Evolutionary conservation across 192 early-diverging fungal species (phyloP).

Genomic region (Umbelopsis vinacea): DNA sequence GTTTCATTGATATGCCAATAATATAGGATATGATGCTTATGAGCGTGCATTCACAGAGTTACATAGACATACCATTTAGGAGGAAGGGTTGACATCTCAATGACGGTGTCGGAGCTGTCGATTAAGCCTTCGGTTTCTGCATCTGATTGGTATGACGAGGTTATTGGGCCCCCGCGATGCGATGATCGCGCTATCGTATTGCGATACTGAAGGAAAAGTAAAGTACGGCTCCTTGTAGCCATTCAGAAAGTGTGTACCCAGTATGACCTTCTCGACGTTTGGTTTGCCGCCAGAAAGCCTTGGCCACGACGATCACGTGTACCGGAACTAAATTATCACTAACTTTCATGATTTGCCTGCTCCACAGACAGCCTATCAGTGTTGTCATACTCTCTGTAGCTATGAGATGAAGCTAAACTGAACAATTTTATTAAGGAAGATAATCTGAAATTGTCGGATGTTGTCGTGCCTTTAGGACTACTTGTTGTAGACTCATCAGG

Average conservation of each 20-base stretch:
- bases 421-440: too few relatives aligned
- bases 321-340: too few relatives aligned
- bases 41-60: not conserved
- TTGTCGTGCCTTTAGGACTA: too few relatives aligned
- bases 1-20: not conserved
- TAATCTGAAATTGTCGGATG: too few relatives aligned
- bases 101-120: slow-evolving; percentile 79
- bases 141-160: slow-evolving; percentile 31
- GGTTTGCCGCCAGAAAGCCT: too few relatives aligned
- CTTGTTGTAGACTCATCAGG: too few relatives aligned
- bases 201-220: slow-evolving; percentile 92
- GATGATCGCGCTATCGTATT: slow-evolving; percentile 79
- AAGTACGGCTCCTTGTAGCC: slow-evolving; percentile 89
- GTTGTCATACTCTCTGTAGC: too few relatives aligned
- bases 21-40: too few relatives aligned
- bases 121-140: slow-evolving; percentile 59
- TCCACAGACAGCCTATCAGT: too few relatives aligned
- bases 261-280: not conserved
- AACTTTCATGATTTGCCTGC: too few relatives aligned
- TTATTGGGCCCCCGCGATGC: slow-evolving; percentile 49
- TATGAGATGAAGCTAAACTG: too few relatives aligned
- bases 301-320: too few relatives aligned
- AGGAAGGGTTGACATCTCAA: slow-evolving; percentile 87
- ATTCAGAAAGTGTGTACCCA: slow-evolving; percentile 41
- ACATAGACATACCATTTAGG: slow-evolving; percentile 76